phyloP scores from a whole-genome alignment of 495 filamentous ascomycete genomes.

The Penicillium fimorum region DNA sequence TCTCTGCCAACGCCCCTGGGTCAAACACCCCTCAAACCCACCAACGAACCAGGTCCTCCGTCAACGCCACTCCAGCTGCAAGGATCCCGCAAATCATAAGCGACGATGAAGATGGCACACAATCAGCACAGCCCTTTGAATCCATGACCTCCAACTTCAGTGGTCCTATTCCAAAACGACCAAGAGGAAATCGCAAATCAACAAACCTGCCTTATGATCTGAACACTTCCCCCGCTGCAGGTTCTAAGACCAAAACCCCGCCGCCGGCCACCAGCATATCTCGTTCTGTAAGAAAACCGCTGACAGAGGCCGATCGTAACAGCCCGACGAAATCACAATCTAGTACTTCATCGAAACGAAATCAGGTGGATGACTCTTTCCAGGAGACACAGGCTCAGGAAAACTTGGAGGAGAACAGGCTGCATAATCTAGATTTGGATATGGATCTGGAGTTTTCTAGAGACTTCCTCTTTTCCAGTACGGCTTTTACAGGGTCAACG shows the following conservation, averaged over 20 bases:
- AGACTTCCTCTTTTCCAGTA: conserved; percentile 38
- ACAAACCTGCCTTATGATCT: neutral
- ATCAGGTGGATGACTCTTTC: conserved; percentile 8
- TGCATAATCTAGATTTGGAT: conserved; percentile 35
- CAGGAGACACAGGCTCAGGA: conserved; percentile 9
- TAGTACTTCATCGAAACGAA: conserved; percentile 13
- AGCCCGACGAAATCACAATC: conserved; percentile 27
- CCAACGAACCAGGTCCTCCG: conserved; percentile 18
- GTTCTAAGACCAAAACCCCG: neutral
- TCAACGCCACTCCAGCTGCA: conserved; percentile 13
- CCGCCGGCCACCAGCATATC: neutral
- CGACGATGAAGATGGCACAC: conserved; percentile 21
- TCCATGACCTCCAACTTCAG: conserved; percentile 17
- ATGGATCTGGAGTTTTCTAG: conserved; percentile 43
- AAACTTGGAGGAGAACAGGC: conserved; percentile 22
- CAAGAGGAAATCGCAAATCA: conserved; percentile 22
- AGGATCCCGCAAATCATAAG: conserved; percentile 18
- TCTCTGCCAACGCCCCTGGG: conserved; percentile 28
- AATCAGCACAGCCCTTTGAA: conserved; percentile 27
- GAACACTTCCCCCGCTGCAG: neutral
- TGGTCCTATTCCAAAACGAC: conserved; percentile 32
- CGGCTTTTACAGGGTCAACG: conserved; percentile 32
- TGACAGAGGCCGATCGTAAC: conserved; percentile 31
- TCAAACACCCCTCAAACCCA: conserved; percentile 22
- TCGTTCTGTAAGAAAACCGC: conserved; percentile 12